Evolutionary conservation across 2,329 filamentous ascomycete species (phyloP), one percentile per base, ranked within the genome.

Genomic region (Cryphonectria carpinicola): DNA sequence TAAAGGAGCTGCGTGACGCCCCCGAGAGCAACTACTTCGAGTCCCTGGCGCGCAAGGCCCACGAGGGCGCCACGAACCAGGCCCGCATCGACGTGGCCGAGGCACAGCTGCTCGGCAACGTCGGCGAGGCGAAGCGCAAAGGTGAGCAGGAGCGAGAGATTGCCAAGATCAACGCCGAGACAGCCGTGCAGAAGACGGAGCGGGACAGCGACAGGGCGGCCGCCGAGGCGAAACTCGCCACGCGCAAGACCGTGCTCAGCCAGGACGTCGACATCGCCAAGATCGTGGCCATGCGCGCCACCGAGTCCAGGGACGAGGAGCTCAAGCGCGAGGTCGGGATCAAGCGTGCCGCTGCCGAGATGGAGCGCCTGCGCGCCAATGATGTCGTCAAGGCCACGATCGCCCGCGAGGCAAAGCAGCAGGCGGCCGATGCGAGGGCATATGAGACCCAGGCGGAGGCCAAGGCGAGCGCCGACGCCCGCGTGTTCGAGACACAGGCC

Each of bases 1-100:
- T 97, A 76, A 96, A 96, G 81, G 94, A 97, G 78, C 87, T 97
- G 37, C 92, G 93, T 78, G 94, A 97, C 77, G 93, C 93, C 0
- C 92, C 90, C 3, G 89, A 92, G 73, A 93, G 89, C n/a, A 90
- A 90, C 75, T 97, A 97, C 82, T 97, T 97, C 76, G 89, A 91
- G 65, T 93, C 91, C 28, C 88, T 96, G 1, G 92, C 91, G 8
- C 89, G 92, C 74, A 97, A 97, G 79, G 93, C 93, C 0, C 93
- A 96, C 77, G 93, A 96, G 79, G 93, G 93, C 28, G 93, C 93
- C 17, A 90, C 90, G 74, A 95, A 95, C 81, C 93, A 95, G 79
- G 92, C 93, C 46, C 81, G 86, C 65, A 84, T 92, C 74, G 90
- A 92, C 76, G 90, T 90, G 3, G 88, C 89, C 62, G 88, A 89